Base-by-base conservation (phyloP, 768 basidiomycete genomes). In the Tubosaeta sp. region DNA sequence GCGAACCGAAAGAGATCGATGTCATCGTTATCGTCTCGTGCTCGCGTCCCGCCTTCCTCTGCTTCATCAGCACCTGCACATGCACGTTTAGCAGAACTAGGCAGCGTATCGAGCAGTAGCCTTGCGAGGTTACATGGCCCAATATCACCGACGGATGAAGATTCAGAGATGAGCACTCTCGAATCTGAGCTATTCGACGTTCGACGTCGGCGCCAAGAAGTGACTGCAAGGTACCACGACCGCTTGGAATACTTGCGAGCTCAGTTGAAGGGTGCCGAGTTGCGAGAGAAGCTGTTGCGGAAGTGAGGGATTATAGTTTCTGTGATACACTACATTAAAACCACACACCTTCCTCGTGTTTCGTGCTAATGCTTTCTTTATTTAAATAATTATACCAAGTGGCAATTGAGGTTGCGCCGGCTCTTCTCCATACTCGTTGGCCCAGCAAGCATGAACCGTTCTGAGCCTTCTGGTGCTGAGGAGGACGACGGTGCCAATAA, bases 171-270 rank as follows among this genome's bases (percentile, higher is more conserved):
- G 48, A 50, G 52, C 40, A 69, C 58, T 22, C 59, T 76, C 48
- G 82, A 86, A 59, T 66, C 68, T 7, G 86, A 88, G 69, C 74
- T 89, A 72, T 74, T 75, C 13, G 87, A 88, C 48, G 83, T 92
- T 51, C 79, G 84, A 48, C 66, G 79, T 54, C 76, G 87, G 55
- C 73, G 86, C 32, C 82, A 79, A 48, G 88, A 90, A 59, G 86
- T 92, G 27, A 77, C 76, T 30, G 73, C 71, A 56, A 78, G 88
- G 57, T 92, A 92, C 60, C 84, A 87, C 49, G 78, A 78, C 30
- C 82, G 89, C 42, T 65, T 92, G 61, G 88, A 90, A 55, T 92
- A 87, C 63, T 71, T 92, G 58, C 80, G 86, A 31, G 90, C 90
- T 32, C 86, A 87, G 69, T 64, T 92, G 63, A 90, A 90, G 69